Evolutionary conservation across 805 yeast species (phyloP), one percentile per base, ranked within the genome.

Genomic region (Kodamaea restingae): DNA sequence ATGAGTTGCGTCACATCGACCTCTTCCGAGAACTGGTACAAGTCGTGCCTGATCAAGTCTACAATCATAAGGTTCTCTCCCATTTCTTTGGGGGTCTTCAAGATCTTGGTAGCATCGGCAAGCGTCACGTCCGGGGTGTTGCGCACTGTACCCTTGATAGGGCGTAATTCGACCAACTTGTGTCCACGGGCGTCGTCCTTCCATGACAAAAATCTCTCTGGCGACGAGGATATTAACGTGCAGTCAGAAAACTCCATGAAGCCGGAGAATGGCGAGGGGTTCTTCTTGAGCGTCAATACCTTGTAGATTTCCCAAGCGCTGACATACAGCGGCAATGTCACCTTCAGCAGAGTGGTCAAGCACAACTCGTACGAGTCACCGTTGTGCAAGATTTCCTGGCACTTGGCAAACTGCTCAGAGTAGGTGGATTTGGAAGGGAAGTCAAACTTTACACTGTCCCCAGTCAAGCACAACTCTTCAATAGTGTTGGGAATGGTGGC

Each of bases 1-100:
- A 93, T 93, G 38, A 93, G 71, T 44, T 84, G 81, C 4, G 84
- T 65, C 1, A 90, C 95, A 5, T 67, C 52, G 3, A 95, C 96
- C 3, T 72, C 55, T 0, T 76, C 67, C 11, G 88, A 65, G 30
- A 87, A 66, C 48, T 80, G 79, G 52, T 78, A 80, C 35, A 93
- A 68, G 55, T 93, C 98, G 61, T 95, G 96, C 40, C 99, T 75
- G 34, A 93, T 95, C 42, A 93, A 64, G 59, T 93, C 99, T 6
- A 93, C 95, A 64, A 93, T 93, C 98, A 93, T 93, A 42, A 93
- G 66, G 49, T 93, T 93, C 56, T 93, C 99, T 0, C 96, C 98
- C 55, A 84, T 76, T 59, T 93, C 99, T 58, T 93, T 93, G 3
- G 95, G 93, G 1, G 95, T 81, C 38, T 81, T 75, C 33, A 91